Conservation (phyloP, 1,139 yeast species). For the Wickerhamomyces sp. region DNA sequence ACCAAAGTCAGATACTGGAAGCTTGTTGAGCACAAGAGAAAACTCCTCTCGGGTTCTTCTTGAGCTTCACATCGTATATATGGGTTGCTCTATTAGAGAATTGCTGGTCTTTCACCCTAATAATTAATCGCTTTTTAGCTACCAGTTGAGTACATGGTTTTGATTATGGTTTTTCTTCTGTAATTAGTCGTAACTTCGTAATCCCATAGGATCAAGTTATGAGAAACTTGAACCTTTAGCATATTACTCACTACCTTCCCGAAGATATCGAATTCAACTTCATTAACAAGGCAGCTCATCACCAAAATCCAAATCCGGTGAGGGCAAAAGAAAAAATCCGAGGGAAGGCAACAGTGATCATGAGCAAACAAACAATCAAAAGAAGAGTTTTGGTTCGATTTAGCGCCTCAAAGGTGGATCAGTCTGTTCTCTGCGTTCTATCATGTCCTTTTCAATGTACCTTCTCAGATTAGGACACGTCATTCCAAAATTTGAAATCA, state of each 20-base stretch:
- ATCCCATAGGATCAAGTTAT: too few relatives aligned
- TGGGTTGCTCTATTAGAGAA: neutral
- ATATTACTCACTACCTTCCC: too few relatives aligned
- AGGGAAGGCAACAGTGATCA: neutral
- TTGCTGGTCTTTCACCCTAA: too few relatives aligned
- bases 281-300: too few relatives aligned
- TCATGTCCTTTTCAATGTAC: neutral
- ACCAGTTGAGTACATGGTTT: too few relatives aligned
- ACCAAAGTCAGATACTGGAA: slow-evolving; percentile 32
- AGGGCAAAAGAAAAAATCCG: neutral
- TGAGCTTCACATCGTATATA: neutral
- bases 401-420: neutral
- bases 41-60: slow-evolving; percentile 14
- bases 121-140: too few relatives aligned
- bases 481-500: slow-evolving; percentile 22
- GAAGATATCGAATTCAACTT: too few relatives aligned
- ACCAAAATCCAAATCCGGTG: neutral
- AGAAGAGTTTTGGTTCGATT: too few relatives aligned
- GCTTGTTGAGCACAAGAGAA: slow-evolving; percentile 28
- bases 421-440: neutral
- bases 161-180: too few relatives aligned
- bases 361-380: neutral
- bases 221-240: too few relatives aligned
- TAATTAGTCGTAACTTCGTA: too few relatives aligned
- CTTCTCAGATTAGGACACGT: slow-evolving; percentile 7